phyloP scores from a whole-genome alignment of 495 filamentous ascomycete genomes.

The Hypomontagnella submonticulosa region DNA sequence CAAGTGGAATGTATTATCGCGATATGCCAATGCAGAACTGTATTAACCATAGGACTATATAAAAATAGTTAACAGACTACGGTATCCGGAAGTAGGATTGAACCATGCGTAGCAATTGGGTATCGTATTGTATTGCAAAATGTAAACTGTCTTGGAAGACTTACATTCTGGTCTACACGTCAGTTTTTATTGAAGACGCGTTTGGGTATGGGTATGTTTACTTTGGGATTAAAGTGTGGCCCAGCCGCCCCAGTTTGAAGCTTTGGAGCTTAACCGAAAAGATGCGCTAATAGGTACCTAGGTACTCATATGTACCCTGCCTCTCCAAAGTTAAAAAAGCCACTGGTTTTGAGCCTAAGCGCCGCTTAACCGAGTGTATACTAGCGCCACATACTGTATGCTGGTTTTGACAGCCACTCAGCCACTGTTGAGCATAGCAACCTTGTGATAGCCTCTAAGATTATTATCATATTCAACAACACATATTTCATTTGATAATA shows the following conservation, averaged over 20 bases:
- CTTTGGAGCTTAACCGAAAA: slow-evolving; percentile 4
- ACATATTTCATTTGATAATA: no score
- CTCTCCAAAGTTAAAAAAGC: no score
- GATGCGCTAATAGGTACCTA: not conserved
- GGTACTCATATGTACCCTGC: not conserved
- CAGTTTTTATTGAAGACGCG: slow-evolving; percentile 10
- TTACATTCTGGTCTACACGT: slow-evolving; percentile 3
- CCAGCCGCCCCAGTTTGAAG: not conserved
- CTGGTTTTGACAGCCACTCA: no score
- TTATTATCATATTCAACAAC: no score
- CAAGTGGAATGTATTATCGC: slow-evolving; percentile 34
- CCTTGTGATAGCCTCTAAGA: not conserved
- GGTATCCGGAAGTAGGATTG: slow-evolving; percentile 1
- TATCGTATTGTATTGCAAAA: slow-evolving; percentile 6
- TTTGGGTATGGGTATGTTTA: slow-evolving; percentile 14
- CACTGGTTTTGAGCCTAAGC: no score
- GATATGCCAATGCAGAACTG: slow-evolving; percentile 18
- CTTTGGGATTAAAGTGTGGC: slow-evolving; percentile 1
- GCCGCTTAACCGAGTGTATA: not conserved
- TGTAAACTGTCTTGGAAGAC: slow-evolving; percentile 14
- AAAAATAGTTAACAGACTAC: slow-evolving; percentile 24
- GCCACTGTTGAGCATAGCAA: not conserved
- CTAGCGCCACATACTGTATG: not conserved
- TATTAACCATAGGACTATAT: slow-evolving; percentile 31
- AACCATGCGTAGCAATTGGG: slow-evolving; percentile 1